phyloP scores from a whole-genome alignment of 2,329 filamentous ascomycete species.

The Fusarium dlaminii region DNA sequence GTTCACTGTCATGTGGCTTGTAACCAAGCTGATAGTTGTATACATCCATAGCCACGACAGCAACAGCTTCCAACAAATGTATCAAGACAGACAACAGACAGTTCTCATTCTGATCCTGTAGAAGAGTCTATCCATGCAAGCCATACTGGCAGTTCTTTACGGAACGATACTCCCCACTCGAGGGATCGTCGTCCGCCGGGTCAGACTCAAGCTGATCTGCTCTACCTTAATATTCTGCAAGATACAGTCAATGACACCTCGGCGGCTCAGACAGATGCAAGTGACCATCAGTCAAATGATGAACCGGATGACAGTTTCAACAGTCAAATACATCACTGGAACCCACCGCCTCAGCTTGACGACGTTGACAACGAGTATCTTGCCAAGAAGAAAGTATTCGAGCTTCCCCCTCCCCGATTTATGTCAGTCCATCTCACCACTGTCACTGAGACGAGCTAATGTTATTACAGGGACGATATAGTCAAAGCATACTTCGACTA shows the following conservation, averaged over 20 bases:
- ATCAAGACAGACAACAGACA: neutral
- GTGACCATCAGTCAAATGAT: neutral
- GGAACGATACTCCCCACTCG: neutral
- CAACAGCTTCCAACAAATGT: neutral
- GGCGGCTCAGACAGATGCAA: neutral
- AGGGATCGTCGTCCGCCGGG: neutral
- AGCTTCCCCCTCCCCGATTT: slow-evolving; percentile 5
- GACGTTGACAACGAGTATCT: slow-evolving; percentile 27
- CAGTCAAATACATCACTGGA: slow-evolving; percentile 9
- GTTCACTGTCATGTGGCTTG: neutral
- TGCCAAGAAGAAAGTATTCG: slow-evolving; percentile 26
- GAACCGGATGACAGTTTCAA: neutral
- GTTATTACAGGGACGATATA: neutral
- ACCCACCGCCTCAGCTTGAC: slow-evolving; percentile 1
- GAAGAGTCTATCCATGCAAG: neutral
- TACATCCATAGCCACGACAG: neutral
- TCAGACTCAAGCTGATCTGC: slow-evolving; percentile 1
- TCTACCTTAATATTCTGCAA: slow-evolving; percentile 30
- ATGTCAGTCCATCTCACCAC: neutral
- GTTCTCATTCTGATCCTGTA: neutral
- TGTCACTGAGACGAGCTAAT: accelerated
- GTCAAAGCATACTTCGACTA: slow-evolving; percentile 26
- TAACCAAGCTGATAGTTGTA: neutral
- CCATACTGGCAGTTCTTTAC: neutral
- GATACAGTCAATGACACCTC: neutral